Percentiles rank a stretch among this genome's conserved stretches.
phyloP scores from a whole-genome alignment of 169 alveolate species.

The Cryptosporidium meleagridis region DNA sequence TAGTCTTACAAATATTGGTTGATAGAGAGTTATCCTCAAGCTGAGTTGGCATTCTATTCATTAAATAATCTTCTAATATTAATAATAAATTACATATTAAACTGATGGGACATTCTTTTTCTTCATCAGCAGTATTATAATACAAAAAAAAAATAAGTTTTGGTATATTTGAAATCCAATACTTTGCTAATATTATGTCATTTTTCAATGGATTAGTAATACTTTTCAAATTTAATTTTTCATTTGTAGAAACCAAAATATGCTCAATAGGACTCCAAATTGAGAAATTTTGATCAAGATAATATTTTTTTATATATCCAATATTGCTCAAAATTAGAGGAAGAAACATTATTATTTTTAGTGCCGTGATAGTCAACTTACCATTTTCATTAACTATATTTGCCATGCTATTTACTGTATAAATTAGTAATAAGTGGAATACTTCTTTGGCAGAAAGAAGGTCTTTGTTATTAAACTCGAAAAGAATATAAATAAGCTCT shows the following conservation, averaged over 20 bases:
- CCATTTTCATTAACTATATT: not conserved
- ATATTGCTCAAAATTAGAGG: constrained; percentile 23
- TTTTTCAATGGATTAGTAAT: constrained; percentile 1
- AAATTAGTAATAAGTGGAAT: not conserved
- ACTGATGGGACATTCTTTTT: constrained; percentile 1
- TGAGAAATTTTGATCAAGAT: not conserved
- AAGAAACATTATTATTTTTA: constrained; percentile 8
- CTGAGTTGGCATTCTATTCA: not conserved
- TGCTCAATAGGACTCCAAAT: constrained; percentile 31
- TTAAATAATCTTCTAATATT: constrained; percentile 13
- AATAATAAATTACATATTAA: constrained; percentile 33
- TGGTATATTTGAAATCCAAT: constrained; percentile 54
- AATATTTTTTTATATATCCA: constrained; percentile 18
- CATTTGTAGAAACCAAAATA: constrained; percentile 14
- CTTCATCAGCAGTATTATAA: not conserved
- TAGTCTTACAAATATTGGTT: constrained; percentile 1
- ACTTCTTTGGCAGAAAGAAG: not conserved
- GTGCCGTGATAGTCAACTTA: not conserved
- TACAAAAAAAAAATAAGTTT: constrained; percentile 21
- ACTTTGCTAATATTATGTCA: constrained; percentile 19
- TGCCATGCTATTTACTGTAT: not conserved
- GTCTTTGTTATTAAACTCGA: not conserved
- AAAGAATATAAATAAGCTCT: not conserved
- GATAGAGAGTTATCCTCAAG: not conserved
- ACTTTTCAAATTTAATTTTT: not conserved